Evolutionary conservation across 1,284 basidiomycete genomes (phyloP), one percentile per base, ranked within the genome.

Genomic region (Marasmius tenuissimus): DNA sequence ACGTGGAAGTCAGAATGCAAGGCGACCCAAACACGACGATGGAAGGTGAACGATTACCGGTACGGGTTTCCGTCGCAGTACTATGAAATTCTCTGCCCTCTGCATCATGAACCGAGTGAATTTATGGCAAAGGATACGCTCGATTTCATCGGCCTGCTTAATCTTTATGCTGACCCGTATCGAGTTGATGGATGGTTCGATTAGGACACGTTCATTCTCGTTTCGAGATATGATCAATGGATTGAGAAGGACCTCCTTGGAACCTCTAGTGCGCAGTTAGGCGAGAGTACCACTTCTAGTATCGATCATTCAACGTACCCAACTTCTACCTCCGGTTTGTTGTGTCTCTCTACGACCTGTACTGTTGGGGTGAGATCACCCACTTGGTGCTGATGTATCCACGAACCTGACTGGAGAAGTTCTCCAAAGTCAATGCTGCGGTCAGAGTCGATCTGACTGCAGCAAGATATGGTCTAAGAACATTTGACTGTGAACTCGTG

Each of bases 41-140:
- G 58, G n/a, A n/a, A 78, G 71, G 27, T 27, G 27, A 27, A 27
- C 27, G 4, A 4, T 27, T 69, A 94, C 94, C 65, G 86, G 82
- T 53, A 99, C 90, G 18, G 97, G 94, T 76, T 97, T 97, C 75
- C 97, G 85, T 72, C 97, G 86, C 70, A 99, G 83, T 67, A 99
- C 94, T 60, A 99, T 87, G 74, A 99, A 99, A 75, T 88, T 93
- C 80, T 99, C 97, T 18, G 97, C 97, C 56, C 97, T 84, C 80
- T 97, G 95, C 91, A 96, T 98, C 89, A 99, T 92, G 82, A 99
- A 99, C 53, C 97, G 85, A n/a, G 96, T 97, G 75, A 99, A 98
- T 77, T 98, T 96, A 81, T 98, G 94, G 72, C 95, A 97, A 49
- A 99, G 81, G 68, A 99, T 97, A 63, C 92, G 87, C 76, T 99